These are phyloP conservation scores for Grigorovia humatica DNA, from an alignment of 805 yeast species.

Conservation along the genomic window DNA sequence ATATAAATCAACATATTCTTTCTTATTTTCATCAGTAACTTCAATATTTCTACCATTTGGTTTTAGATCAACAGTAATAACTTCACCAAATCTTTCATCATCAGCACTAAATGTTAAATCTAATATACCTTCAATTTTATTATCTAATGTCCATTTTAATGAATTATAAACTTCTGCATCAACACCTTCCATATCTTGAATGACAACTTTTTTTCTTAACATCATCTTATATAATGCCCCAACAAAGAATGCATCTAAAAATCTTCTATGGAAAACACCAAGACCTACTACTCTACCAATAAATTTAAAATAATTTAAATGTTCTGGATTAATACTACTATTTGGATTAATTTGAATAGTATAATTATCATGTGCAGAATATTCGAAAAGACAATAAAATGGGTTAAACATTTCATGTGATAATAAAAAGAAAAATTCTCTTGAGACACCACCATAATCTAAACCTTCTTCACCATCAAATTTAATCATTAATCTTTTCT, in stretches of 20 bases:
- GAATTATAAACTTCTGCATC: slow-evolving; percentile 95
- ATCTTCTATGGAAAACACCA: slow-evolving; percentile 96
- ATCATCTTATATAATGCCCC: slow-evolving; percentile 98
- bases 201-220: slow-evolving; percentile 84
- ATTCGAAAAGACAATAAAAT: slow-evolving; percentile 91
- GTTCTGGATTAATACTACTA: slow-evolving; percentile 95
- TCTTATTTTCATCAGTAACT: slow-evolving; percentile 90
- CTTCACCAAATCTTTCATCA: slow-evolving; percentile 93
- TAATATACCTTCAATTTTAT: slow-evolving; percentile 79
- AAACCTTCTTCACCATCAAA: slow-evolving; percentile 99
- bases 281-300: slow-evolving; percentile 97
- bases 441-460: slow-evolving; percentile 98
- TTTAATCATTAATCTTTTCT: slow-evolving; percentile 94
- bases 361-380: slow-evolving; percentile 95
- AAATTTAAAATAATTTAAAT: slow-evolving; percentile 92
- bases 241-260: slow-evolving; percentile 95
- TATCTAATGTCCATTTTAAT: slow-evolving; percentile 89
- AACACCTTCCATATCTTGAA: slow-evolving; percentile 98
- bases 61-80: slow-evolving; percentile 80
- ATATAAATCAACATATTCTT: slow-evolving; percentile 87
- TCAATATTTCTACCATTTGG: slow-evolving; percentile 81
- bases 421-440: slow-evolving; percentile 92
- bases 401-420: slow-evolving; percentile 99
- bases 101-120: slow-evolving; percentile 82
- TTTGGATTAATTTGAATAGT: slow-evolving; percentile 97